A percentile compares a stretch with the other conserved stretches of the same genome.
phyloP scores from a whole-genome alignment of 2,329 filamentous ascomycete species.

The Thyridium curvatum region DNA sequence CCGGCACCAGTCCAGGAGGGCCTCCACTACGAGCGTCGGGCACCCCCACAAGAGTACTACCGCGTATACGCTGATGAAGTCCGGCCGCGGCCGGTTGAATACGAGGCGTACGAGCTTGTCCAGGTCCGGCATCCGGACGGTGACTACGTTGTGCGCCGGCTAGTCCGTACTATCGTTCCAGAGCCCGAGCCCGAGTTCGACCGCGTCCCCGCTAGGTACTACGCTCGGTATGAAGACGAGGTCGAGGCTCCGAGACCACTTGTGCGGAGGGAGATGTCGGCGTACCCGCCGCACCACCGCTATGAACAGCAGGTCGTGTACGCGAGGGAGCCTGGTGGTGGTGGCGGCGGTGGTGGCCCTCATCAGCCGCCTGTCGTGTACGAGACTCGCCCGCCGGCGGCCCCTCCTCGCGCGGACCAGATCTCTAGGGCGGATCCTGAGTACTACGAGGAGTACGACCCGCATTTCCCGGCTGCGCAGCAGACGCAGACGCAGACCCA shows the following conservation, averaged over 20 bases:
- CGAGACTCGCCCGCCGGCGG: slow-evolving; percentile 10
- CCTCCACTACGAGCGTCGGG: neutral
- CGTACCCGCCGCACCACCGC: neutral
- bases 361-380: slow-evolving; percentile 4
- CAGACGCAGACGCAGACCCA: slow-evolving; percentile 6
- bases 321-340: neutral
- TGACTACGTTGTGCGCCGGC: slow-evolving; percentile 39
- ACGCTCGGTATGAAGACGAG: slow-evolving; percentile 9
- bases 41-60: slow-evolving; percentile 22
- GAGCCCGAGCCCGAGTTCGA: slow-evolving; percentile 7
- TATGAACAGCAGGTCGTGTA: neutral
- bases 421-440: slow-evolving; percentile 7
- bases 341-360: too few relatives aligned
- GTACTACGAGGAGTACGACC: slow-evolving; percentile 38
- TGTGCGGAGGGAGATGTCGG: too few relatives aligned
- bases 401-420: slow-evolving; percentile 5
- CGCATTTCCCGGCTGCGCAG: slow-evolving; percentile 27
- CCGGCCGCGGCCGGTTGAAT: slow-evolving; percentile 18
- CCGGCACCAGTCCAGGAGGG: neutral
- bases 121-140: slow-evolving; percentile 36
- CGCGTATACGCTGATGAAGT: slow-evolving; percentile 21
- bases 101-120: slow-evolving; percentile 37
- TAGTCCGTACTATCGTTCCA: slow-evolving; percentile 12
- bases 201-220: slow-evolving; percentile 2
- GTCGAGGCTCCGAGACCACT: neutral